A percentile compares a stretch with the other conserved stretches of the same genome.
Evolutionary conservation across 1,284 basidiomycete genomes (phyloP).

Genomic region (Moesziomyces aphidis): DNA sequence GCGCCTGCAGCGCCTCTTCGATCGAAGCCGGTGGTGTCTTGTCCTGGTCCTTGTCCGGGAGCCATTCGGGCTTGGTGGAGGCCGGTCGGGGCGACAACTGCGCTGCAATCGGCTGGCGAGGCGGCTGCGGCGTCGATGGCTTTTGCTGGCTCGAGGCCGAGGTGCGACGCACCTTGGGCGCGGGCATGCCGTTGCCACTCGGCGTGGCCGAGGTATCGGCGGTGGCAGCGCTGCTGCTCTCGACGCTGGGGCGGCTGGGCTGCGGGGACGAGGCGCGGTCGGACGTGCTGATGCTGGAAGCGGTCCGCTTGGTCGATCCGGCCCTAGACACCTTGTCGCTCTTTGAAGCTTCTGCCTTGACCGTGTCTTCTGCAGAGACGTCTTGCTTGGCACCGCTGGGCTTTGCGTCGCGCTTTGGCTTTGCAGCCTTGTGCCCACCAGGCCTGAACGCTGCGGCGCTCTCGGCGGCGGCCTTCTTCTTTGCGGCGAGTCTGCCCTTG

Average conservation of each 20-base stretch:
- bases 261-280: conserved; percentile 2
- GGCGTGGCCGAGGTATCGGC: conserved; percentile 13
- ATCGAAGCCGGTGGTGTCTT: conserved; percentile 8
- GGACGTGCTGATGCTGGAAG: conserved; percentile 8
- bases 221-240: conserved; percentile 6
- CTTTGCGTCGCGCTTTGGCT: neutral
- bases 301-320: conserved; percentile 24
- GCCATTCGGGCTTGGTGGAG: neutral
- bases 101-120: neutral
- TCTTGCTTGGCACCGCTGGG: neutral
- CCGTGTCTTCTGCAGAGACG: neutral
- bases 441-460: neutral
- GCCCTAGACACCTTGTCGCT: neutral
- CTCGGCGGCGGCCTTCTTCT: conserved; percentile 12
- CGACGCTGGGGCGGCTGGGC: conserved; percentile 2
- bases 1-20: conserved; percentile 7
- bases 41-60: neutral
- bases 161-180: conserved; percentile 34
- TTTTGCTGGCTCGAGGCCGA: conserved; percentile 21
- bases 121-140: neutral
- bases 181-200: conserved; percentile 8
- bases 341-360: neutral
- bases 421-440: neutral
- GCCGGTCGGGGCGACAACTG: conserved; percentile 1
- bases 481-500: conserved; percentile 40